Evolutionary conservation across 768 basidiomycete genomes (phyloP), one percentile per base, ranked within the genome.

Genomic region (Mycena belliarum): DNA sequence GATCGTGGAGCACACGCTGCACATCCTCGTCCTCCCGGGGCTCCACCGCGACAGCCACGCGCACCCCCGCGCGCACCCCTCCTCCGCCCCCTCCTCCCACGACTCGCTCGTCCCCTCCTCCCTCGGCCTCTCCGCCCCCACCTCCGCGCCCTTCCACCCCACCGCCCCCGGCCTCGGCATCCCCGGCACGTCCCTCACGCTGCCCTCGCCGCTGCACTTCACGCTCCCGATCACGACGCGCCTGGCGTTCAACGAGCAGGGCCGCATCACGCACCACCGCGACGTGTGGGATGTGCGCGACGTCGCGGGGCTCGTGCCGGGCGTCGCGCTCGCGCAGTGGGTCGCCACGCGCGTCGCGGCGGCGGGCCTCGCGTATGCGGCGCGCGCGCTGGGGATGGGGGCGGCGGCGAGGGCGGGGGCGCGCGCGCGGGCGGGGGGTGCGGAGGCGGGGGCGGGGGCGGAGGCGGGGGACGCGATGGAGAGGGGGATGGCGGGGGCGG

Each of bases 231-330:
- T 92, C 47, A 79, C 88, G 55, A 88, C 89, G 5, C 82, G 85
- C 26, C 79, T 93, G 33, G 80, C 82, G 29, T 91, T 93, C 72
- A 92, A 92, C 71, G 91, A 92, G 64, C 86, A 86, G 66, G 89
- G 88, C n/a, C 82, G 80, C 57, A 86, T 93, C 60, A 87, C 88
- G 5, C 82, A 85, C 64, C 91, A 94, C 68, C 81, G 89, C 26
- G 91, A 93, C 66, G 78, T 89, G 37, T 92, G 88, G 89, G 89
- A 93, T 63, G 76, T 90, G 41, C 84, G 86, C 68, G 91, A 93
- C 67, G 75, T 93, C 56, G 76, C 91, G 65, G 84, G 85, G 35
- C 80, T 91, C 38, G 68, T 91, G 10, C 90, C 90, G 4, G 89
- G 89, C 4, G 79, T 84, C 58, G 79, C 83, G 10, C 70, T 87